phyloP scores from a whole-genome alignment of 805 yeast genomes.

The Pichia occidentalis region DNA sequence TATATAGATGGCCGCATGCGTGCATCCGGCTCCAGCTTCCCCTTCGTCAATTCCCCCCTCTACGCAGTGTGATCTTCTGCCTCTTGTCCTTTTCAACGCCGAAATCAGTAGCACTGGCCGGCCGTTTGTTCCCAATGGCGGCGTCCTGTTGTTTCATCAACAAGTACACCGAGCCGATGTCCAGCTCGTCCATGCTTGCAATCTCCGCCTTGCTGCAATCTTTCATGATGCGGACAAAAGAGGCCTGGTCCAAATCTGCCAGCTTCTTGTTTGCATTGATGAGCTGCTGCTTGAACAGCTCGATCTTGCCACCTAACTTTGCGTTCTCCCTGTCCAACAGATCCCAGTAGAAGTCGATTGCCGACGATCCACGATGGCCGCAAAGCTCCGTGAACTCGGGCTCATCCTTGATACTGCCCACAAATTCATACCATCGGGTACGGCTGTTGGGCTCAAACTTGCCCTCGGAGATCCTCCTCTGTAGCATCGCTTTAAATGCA shows the following conservation, averaged over 20 bases:
- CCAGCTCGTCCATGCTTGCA: not conserved
- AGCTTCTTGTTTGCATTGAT: slow-evolving; percentile 19
- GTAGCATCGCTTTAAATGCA: slow-evolving; percentile 44
- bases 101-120: not conserved
- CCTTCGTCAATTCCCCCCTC: too few relatives aligned
- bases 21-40: too few relatives aligned
- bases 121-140: not conserved
- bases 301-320: slow-evolving; percentile 50
- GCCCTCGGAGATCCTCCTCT: slow-evolving; percentile 27
- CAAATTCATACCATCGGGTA: slow-evolving; percentile 54
- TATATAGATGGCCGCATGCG: too few relatives aligned
- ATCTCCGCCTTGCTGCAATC: slow-evolving; percentile 3
- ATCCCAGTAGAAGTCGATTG: slow-evolving; percentile 74
- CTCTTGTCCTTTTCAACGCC: slow-evolving; percentile 2
- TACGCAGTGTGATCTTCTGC: slow-evolving; percentile 7
- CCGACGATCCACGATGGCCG: slow-evolving; percentile 73
- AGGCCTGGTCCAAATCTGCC: slow-evolving; percentile 2
- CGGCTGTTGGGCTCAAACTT: slow-evolving; percentile 36
- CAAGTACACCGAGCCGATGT: not conserved
- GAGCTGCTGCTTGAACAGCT: slow-evolving; percentile 47
- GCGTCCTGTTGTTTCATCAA: not conserved
- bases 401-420: slow-evolving; percentile 45
- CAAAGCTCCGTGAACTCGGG: slow-evolving; percentile 52
- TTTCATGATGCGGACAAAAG: slow-evolving; percentile 15
- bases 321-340: slow-evolving; percentile 55